phyloP scores from a whole-genome alignment of 768 basidiomycete genomes.

The Hydnomerulius pinastri region DNA sequence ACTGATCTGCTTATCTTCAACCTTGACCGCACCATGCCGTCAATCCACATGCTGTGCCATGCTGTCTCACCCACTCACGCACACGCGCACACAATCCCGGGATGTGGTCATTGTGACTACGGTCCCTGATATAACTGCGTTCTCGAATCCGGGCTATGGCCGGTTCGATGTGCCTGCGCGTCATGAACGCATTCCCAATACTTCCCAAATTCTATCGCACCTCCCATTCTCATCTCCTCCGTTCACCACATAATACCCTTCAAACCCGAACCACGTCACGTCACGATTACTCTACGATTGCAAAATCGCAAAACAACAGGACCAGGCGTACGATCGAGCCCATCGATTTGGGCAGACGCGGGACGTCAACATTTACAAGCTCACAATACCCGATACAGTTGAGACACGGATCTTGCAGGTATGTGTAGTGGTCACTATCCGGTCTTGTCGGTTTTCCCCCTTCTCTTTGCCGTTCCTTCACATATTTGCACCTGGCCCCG shows the following conservation, averaged over 20 bases:
- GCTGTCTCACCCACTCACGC: background rate
- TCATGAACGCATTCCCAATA: no score
- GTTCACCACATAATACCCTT: no score
- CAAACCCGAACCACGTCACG: background rate
- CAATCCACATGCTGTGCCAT: background rate
- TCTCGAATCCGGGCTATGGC: background rate
- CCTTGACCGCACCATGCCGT: no score
- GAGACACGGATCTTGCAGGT: conserved; percentile 85
- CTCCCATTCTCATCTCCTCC: no score
- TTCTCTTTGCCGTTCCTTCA: background rate
- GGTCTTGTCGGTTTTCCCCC: background rate
- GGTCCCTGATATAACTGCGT: background rate
- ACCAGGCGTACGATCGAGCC: conserved; percentile 92
- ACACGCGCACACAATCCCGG: background rate
- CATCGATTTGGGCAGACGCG: conserved; percentile 89
- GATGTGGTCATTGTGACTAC: background rate
- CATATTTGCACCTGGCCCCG: no score
- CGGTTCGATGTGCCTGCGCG: no score
- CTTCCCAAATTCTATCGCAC: no score
- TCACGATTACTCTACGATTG: background rate
- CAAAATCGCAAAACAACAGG: conserved; percentile 40
- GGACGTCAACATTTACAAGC: conserved; percentile 85
- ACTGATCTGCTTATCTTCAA: no score
- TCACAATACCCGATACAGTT: conserved; percentile 84
- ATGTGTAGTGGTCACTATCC: conserved; percentile 9